Conservation (phyloP, 1,284 basidiomycete genomes). For the Sporisorium scitamineum region DNA sequence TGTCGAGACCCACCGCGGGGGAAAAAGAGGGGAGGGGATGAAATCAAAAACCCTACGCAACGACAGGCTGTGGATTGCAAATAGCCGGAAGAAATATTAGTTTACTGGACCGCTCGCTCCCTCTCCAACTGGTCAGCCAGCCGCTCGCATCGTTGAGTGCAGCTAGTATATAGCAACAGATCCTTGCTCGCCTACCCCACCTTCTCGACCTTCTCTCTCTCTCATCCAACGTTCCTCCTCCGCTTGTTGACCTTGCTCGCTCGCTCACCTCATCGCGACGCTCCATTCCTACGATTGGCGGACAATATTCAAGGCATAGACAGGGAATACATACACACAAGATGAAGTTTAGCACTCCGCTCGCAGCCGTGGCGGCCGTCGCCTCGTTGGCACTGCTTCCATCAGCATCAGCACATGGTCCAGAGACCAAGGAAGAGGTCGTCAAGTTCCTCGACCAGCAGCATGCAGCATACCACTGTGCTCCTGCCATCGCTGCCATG, state of each 20-base stretch:
- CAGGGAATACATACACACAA: not conserved
- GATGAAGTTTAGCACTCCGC: slow-evolving; percentile 45
- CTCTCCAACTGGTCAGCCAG: not conserved
- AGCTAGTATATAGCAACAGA: not conserved
- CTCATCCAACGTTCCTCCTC: not conserved
- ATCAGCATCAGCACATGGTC: slow-evolving; percentile 59
- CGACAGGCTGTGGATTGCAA: slow-evolving; percentile 11
- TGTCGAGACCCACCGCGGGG: slow-evolving; percentile 5
- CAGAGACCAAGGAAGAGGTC: slow-evolving; percentile 65
- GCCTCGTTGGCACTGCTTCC: slow-evolving; percentile 40
- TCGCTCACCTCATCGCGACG: slow-evolving; percentile 1
- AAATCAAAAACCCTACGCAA: not conserved
- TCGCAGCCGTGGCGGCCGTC: slow-evolving; percentile 38
- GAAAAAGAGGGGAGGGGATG: too few relatives aligned
- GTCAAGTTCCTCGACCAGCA: slow-evolving; percentile 64
- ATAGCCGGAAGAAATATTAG: slow-evolving; percentile 43
- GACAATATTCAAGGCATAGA: not conserved
- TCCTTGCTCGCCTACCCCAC: not conserved
- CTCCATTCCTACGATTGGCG: not conserved
- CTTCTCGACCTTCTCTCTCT: not conserved
- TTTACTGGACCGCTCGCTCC: not conserved
- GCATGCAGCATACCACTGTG: slow-evolving; percentile 69
- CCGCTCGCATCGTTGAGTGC: not conserved
- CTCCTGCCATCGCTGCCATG: slow-evolving; percentile 69
- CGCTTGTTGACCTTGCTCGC: not conserved